Evolutionary conservation across 441 rosid species (phyloP).

Genomic region (Gossypium lobatum): DNA sequence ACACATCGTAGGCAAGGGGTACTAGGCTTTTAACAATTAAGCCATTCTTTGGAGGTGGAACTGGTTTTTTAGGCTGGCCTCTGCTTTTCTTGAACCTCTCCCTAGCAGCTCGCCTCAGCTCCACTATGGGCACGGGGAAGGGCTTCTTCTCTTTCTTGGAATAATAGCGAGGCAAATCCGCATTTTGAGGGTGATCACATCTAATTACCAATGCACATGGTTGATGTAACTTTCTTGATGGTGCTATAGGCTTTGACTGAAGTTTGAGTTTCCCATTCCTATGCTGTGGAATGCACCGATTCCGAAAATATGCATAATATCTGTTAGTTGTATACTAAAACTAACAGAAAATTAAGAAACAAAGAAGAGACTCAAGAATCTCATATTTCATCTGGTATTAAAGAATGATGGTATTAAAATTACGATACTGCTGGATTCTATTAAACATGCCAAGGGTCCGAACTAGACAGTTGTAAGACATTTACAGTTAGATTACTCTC

Average conservation of each 20-base stretch:
- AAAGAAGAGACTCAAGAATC: neutral
- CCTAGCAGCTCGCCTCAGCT: conserved; percentile 86
- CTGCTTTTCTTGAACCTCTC: conserved; percentile 68
- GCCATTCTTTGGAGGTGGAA: conserved; percentile 73
- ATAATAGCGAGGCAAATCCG: conserved; percentile 67
- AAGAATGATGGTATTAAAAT: neutral
- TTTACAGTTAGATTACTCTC: neutral
- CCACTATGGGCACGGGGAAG: conserved; percentile 70
- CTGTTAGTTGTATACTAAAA: neutral
- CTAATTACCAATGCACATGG: conserved; percentile 31
- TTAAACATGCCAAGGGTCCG: neutral
- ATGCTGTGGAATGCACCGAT: conserved; percentile 32
- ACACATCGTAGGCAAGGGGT: conserved; percentile 67
- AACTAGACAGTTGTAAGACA: neutral
- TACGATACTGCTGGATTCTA: neutral
- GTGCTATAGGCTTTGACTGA: conserved; percentile 25
- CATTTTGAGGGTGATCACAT: conserved; percentile 70
- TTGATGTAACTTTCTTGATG: conserved; percentile 30
- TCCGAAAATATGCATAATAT: neutral
- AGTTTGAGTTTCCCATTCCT: conserved; percentile 25
- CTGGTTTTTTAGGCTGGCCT: conserved; percentile 53
- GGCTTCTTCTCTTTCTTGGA: conserved; percentile 89
- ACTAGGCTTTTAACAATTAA: conserved; percentile 60
- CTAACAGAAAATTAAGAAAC: neutral
- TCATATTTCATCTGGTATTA: neutral